Evolutionary conservation across 2,329 filamentous ascomycete genomes (phyloP).

Genomic region (Achaetomium macrosporum): DNA sequence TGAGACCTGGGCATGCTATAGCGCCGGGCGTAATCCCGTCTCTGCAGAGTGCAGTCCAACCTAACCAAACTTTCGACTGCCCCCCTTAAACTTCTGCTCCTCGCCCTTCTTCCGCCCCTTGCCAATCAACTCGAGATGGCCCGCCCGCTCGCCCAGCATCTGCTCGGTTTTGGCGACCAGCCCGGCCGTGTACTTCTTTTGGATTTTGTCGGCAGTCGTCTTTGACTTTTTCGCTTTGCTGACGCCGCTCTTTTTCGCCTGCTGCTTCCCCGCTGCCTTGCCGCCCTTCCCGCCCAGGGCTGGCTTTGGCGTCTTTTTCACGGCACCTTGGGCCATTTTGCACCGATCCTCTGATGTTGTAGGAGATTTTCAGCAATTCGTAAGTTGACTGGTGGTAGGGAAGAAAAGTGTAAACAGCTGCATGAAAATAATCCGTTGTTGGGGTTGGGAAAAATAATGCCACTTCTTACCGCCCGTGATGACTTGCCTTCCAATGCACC

Average conservation of each 20-base stretch:
- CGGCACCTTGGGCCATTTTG: constrained; percentile 49
- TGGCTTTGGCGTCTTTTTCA: constrained; percentile 43
- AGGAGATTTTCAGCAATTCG: no score
- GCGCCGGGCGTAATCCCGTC: neutral
- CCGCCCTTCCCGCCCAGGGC: constrained; percentile 34
- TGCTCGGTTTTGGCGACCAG: constrained; percentile 51
- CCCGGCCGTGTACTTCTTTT: constrained; percentile 50
- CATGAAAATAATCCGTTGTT: no score
- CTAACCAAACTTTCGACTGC: constrained; percentile 53
- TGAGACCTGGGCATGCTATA: neutral
- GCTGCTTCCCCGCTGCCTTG: constrained; percentile 22
- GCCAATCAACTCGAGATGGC: constrained; percentile 55
- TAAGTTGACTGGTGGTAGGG: neutral
- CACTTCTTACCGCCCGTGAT: no score
- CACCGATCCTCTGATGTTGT: neutral
- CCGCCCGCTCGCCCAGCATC: constrained; percentile 53
- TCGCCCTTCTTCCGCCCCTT: constrained; percentile 45
- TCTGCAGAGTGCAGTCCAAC: neutral
- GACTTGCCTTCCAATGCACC: no score
- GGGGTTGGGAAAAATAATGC: no score
- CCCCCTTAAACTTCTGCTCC: constrained; percentile 35
- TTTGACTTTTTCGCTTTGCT: constrained; percentile 44
- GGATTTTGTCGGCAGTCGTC: constrained; percentile 44
- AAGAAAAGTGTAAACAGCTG: no score
- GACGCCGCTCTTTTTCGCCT: constrained; percentile 36